phyloP scores from a whole-genome alignment of 2,329 filamentous ascomycete genomes.

The Ceratocystis lukuohia region DNA sequence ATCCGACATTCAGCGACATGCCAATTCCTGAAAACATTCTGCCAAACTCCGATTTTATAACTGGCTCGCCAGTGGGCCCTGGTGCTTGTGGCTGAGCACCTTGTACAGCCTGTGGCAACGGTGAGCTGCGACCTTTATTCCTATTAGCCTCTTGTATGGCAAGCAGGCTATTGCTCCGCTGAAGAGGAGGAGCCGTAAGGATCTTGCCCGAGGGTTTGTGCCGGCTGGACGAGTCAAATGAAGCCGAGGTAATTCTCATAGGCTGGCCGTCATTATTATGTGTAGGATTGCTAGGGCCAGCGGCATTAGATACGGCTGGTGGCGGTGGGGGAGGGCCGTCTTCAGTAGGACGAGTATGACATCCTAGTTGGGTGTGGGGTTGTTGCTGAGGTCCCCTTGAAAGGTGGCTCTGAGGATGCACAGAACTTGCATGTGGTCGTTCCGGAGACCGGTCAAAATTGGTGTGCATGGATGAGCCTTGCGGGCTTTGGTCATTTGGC shows the following conservation, averaged over 20 bases:
- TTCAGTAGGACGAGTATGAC: conserved; percentile 32
- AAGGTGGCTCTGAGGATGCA: conserved; percentile 22
- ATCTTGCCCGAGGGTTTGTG: conserved; percentile 35
- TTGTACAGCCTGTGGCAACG: conserved; percentile 84
- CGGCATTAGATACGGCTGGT: conserved; percentile 33
- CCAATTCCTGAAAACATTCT: conserved; percentile 91
- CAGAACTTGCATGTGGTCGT: conserved; percentile 23
- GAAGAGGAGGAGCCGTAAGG: conserved; percentile 33
- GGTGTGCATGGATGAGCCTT: conserved; percentile 20
- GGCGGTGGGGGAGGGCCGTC: conserved; percentile 36
- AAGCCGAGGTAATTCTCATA: background rate
- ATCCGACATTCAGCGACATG: conserved; percentile 39
- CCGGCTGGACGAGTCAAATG: conserved; percentile 28
- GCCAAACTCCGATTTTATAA: conserved; percentile 89
- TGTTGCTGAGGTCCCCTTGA: conserved; percentile 26
- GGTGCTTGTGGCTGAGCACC: conserved; percentile 72
- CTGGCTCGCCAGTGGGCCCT: conserved; percentile 67
- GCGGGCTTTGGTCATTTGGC: conserved; percentile 25
- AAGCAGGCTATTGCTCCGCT: conserved; percentile 44
- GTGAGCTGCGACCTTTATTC: conserved; percentile 63
- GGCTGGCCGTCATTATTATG: background rate
- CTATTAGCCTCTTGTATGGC: conserved; percentile 69
- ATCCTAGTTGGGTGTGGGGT: conserved; percentile 1
- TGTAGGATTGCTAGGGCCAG: background rate
- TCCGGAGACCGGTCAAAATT: conserved; percentile 24